Evolutionary conservation across 2,329 filamentous ascomycete genomes (phyloP).

Genomic region (Stachybotrys chartarum): DNA sequence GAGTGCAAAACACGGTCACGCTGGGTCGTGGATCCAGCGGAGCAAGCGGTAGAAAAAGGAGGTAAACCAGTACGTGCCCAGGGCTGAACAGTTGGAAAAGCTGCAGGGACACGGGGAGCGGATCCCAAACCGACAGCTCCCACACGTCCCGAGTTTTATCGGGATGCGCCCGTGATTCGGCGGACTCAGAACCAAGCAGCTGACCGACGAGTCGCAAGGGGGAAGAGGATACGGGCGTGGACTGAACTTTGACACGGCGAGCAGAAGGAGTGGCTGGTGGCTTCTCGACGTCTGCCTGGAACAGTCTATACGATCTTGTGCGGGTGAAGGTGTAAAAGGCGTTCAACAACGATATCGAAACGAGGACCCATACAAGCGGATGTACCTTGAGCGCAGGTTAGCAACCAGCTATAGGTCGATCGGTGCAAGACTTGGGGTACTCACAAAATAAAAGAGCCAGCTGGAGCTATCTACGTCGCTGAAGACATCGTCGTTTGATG

Average conservation of each 20-base stretch:
- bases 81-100: constrained; percentile 91
- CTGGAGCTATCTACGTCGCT: constrained; percentile 58
- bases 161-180: constrained; percentile 79
- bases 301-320: constrained; percentile 82
- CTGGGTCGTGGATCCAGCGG: constrained; percentile 74
- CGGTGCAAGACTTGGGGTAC: constrained; percentile 13
- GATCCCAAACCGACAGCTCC: constrained; percentile 93
- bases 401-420: neutral
- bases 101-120: constrained; percentile 72
- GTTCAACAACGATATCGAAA: constrained; percentile 63
- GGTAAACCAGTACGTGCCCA: constrained; percentile 85
- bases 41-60: constrained; percentile 74
- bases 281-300: constrained; percentile 76
- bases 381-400: constrained; percentile 43
- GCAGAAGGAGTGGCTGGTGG: constrained; percentile 76
- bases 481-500: constrained; percentile 74
- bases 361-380: constrained; percentile 64
- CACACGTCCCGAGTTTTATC: constrained; percentile 81
- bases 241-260: constrained; percentile 80
- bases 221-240: constrained; percentile 69
- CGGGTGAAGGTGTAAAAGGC: constrained; percentile 75
- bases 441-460: constrained; percentile 54
- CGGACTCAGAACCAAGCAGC: constrained; percentile 59
- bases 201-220: constrained; percentile 69
- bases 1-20: constrained; percentile 74